Evolutionary conservation across 345 rosid genomes (phyloP).

Genomic region (Sisymbrium altissimum): DNA sequence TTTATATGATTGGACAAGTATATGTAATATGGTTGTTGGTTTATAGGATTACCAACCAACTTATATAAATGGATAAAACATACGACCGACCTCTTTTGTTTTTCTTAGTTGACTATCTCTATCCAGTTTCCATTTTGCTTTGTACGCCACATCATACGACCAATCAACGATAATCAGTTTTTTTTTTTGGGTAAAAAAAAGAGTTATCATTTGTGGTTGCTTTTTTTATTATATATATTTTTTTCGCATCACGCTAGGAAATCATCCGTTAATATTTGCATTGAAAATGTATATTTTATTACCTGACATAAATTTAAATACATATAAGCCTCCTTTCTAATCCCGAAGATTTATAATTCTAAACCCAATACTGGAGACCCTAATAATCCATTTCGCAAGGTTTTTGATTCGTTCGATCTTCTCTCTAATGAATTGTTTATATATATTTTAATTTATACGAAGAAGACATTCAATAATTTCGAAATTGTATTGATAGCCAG

Average conservation of each 20-base stretch:
- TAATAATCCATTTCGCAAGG: not conserved
- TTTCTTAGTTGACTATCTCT: slow-evolving; percentile 7
- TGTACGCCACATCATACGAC: slow-evolving; percentile 1
- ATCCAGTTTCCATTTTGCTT: not conserved
- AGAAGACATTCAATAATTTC: not conserved
- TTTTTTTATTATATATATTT: not conserved
- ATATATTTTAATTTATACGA: not conserved
- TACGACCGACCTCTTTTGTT: slow-evolving; percentile 24
- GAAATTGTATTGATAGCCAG: not conserved
- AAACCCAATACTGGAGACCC: not conserved
- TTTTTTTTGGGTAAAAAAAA: not conserved
- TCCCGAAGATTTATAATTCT: too few species aligned
- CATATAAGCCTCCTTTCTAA: not conserved
- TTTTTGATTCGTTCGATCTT: not conserved
- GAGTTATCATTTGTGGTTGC: too few species aligned
- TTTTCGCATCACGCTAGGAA: not conserved
- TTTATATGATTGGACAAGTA: slow-evolving; percentile 11
- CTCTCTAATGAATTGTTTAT: not conserved
- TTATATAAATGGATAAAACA: slow-evolving; percentile 16
- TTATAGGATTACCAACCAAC: slow-evolving; percentile 11
- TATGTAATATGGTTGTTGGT: slow-evolving; percentile 19
- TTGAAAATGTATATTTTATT: not conserved
- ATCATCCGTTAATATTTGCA: not conserved
- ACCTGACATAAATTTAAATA: not conserved
- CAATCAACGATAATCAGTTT: not conserved